Evolutionary conservation across 2,329 filamentous ascomycete genomes (phyloP).

Genomic region (Aspergillus melleus): DNA sequence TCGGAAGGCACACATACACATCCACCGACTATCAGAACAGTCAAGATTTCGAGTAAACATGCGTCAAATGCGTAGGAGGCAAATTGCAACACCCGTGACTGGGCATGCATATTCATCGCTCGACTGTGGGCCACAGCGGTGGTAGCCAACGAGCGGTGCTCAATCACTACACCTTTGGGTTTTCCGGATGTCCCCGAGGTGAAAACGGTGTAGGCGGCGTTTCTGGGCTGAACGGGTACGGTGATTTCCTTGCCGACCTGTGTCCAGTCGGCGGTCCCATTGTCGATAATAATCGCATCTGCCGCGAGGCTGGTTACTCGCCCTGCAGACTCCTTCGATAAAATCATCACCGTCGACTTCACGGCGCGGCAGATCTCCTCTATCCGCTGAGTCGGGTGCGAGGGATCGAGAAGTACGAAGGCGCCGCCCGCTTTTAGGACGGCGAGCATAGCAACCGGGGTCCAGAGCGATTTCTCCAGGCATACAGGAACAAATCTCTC

Average conservation of each 20-base stretch:
- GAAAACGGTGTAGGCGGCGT: conserved; percentile 53
- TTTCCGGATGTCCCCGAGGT: conserved; percentile 52
- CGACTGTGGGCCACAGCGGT: conserved; percentile 49
- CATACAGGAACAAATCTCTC: conserved; percentile 8
- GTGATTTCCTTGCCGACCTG: background rate
- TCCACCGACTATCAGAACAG: conserved; percentile 38
- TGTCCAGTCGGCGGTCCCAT: background rate
- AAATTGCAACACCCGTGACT: conserved; percentile 42
- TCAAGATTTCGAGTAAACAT: conserved; percentile 39
- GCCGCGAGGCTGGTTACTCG: no score
- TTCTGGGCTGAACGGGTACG: background rate
- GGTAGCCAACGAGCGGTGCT: conserved; percentile 56
- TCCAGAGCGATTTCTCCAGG: background rate
- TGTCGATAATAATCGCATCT: background rate
- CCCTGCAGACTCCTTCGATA: no score
- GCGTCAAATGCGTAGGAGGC: conserved; percentile 48
- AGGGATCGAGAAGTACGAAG: no score
- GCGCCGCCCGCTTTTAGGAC: no score
- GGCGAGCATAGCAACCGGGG: no score
- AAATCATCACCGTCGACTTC: no score
- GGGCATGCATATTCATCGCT: conserved; percentile 42
- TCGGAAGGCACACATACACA: conserved; percentile 47
- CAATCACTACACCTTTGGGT: conserved; percentile 59
- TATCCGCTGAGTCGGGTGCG: no score
- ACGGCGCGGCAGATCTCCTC: no score